Base-by-base conservation (phyloP, 805 yeast species). In the Kregervanrija fluxuum region DNA sequence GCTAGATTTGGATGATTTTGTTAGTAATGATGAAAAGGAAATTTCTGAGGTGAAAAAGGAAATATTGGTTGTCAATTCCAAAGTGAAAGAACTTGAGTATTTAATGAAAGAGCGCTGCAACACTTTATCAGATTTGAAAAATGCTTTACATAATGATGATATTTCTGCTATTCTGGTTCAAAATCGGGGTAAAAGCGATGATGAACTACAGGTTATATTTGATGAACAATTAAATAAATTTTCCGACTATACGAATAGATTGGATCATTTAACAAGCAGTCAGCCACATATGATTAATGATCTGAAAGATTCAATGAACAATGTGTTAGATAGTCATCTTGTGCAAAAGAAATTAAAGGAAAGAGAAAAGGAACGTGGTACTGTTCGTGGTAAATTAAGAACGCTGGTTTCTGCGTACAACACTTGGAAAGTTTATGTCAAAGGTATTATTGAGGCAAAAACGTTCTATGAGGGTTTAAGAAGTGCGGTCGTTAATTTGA, bases 201-300 rank as follows among this genome's bases (percentile, higher is more conserved):
- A 77, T 8, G 70, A 75, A 38, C 33, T 57, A 9, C 67, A 73
- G 9, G 63, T 49, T 4, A 59, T 84, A 11, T 89, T 90, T 58
- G 75, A 79, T 13, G 73, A 75, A 46, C 96, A 88, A 59, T 66
- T 91, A 50, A 75, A 72, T 41, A 91, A 91, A 62, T 91, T 88
- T 61, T 76, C 75, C 33, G 82, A 83, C 0, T 79, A 77, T 50
- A 79, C 79, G 42, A 70, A 74, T 2, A 75, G 95, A 44, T 66
- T 91, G 22, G 85, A 80, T 33, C 75, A 79, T 1, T 75, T 90
- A 10, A 71, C 83, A n/a, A 73, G 71, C 35, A 78, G 79, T 42
- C 96, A 90, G 60, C 70, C 72, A 17, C 62, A 65, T 3, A 60
- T 80, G 30, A 66, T 82, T 31, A 42, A 49, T 12, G 56, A 54